phyloP scores from a whole-genome alignment of 2,329 filamentous ascomycete species.

The Remersonia thermophila region DNA sequence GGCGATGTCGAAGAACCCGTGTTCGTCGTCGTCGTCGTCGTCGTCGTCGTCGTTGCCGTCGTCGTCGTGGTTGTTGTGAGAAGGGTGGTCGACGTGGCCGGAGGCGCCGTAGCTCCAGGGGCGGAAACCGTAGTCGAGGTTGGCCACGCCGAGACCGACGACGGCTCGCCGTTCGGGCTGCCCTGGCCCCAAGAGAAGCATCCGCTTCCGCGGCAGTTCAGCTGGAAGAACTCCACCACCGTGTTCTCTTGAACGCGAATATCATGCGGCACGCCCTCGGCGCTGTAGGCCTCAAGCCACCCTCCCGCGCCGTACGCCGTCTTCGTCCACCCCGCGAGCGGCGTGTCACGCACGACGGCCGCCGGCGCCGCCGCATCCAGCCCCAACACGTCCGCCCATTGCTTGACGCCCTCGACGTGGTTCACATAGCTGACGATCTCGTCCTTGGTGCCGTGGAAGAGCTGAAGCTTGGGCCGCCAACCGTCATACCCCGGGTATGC shows the following conservation, averaged over 20 bases:
- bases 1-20: neutral
- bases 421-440: constrained; percentile 38
- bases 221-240: constrained; percentile 26
- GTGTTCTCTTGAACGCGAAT: constrained; percentile 27
- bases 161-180: neutral
- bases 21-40: neutral
- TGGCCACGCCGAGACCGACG: neutral
- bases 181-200: constrained; percentile 29
- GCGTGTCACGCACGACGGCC: constrained; percentile 21
- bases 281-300: constrained; percentile 30
- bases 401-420: constrained; percentile 41
- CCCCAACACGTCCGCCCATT: constrained; percentile 35
- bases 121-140: neutral
- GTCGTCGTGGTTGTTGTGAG: neutral
- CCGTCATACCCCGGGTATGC: constrained; percentile 40
- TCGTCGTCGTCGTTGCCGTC: neutral
- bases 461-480: constrained; percentile 41
- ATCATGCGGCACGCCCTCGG: constrained; percentile 26
- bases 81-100: neutral
- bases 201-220: constrained; percentile 20
- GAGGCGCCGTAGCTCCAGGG: neutral
- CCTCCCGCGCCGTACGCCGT: constrained; percentile 23
- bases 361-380: constrained; percentile 20
- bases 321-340: constrained; percentile 26
- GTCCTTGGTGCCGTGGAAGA: constrained; percentile 44